A percentile compares a stretch with the other conserved stretches of the same genome.
Evolutionary conservation across 2,329 filamentous ascomycete genomes (phyloP).

Genomic region (Botrytis byssoidea): DNA sequence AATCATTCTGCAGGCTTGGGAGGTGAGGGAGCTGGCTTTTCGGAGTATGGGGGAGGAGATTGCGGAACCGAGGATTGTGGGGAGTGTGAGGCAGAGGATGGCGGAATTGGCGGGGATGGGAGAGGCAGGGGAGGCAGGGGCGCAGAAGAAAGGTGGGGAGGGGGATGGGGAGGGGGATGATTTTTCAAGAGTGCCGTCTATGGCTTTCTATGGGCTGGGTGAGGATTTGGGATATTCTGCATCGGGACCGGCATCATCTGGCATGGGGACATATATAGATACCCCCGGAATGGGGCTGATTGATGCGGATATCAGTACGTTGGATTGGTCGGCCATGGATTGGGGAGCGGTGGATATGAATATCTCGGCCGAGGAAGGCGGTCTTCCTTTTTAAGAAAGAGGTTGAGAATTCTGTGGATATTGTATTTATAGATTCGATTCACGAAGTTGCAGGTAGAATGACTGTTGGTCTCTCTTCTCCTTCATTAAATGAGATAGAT

Average conservation of each 20-base stretch:
- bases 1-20: slow-evolving; percentile 35
- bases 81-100: slow-evolving; percentile 27
- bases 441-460: not conserved
- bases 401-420: not conserved
- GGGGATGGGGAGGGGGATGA: slow-evolving; percentile 9
- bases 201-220: slow-evolving; percentile 23
- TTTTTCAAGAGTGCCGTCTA: slow-evolving; percentile 24
- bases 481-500: not conserved
- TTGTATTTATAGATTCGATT: not conserved
- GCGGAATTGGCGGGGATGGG: slow-evolving; percentile 13
- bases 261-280: slow-evolving; percentile 20
- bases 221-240: slow-evolving; percentile 20
- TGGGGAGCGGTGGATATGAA: slow-evolving; percentile 28
- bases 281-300: slow-evolving; percentile 25
- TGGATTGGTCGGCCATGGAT: slow-evolving; percentile 37
- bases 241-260: not conserved
- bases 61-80: slow-evolving; percentile 30
- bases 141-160: not conserved
- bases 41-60: slow-evolving; percentile 26
- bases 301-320: slow-evolving; percentile 32
- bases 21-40: slow-evolving; percentile 28
- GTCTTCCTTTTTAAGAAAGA: not conserved
- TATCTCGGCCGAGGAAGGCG: not conserved
- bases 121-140: not conserved
- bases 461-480: not conserved